Evolutionary conservation across 2,329 filamentous ascomycete species (phyloP), one percentile per base, ranked within the genome.

Genomic region (Ceratocystis diversiconidia): DNA sequence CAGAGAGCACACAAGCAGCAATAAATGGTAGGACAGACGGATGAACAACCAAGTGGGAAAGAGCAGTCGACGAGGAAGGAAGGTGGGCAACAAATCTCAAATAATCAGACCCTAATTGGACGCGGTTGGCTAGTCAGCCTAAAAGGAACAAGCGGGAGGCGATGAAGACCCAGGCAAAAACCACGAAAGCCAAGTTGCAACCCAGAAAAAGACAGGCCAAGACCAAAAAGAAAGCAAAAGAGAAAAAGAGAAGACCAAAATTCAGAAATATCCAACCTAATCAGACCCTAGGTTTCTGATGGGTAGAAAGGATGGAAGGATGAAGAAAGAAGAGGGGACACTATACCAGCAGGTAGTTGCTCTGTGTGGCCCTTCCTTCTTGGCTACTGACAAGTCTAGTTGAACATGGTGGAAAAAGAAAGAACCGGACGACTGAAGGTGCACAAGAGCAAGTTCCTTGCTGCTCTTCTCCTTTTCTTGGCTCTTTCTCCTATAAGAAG

Each of bases 351-450:
- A 36, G 30, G 28, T 30, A 36, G 32, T n/a, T 59, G 12, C 55
- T 36, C 55, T 59, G 28, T 32, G 19, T n/a, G 55, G 25, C 55
- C 28, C 6, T 59, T n/a, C 22, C 48, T 52, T 52, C 22, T 28
- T 52, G 48, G 22, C 48, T 52, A 8, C 10, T 28, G 28, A 36
- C 55, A 59, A 59, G 55, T 59, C 25, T 59, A 59, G 28, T 36
- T 59, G 55, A 15, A 19, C 55, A 32, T 59, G 28, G 55, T 59
- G 55, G 55, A 36, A 59, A 59, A 59, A 59, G 55, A 36, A 59
- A 59, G 30, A 59, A 36, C 55, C 55, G 52, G 25, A 57, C 32
- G 25, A 57, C 32, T 57, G 28, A 30, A 57, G 52, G 52, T 10
- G 12, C 52, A 57, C 28, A 28, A 32, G 28, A 28, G 36, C 52